Percentiles rank a stretch among this genome's conserved stretches.
phyloP scores from a whole-genome alignment of 345 rosid genomes.

The Corymbia maculata region DNA sequence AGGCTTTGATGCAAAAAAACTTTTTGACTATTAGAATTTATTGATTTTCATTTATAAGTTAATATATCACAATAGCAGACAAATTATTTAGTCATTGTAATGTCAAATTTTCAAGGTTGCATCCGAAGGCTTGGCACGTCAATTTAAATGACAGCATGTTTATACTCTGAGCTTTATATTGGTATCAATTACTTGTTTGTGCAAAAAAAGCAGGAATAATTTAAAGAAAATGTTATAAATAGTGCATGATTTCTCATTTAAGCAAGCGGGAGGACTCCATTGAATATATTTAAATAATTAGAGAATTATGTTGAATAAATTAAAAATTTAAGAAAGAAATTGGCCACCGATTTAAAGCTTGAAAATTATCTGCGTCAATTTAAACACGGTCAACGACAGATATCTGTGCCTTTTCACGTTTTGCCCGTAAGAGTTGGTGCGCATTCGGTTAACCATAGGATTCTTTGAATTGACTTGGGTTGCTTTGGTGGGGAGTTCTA shows the following conservation, averaged over 20 bases:
- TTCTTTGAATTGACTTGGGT: not conserved
- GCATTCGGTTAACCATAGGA: not conserved
- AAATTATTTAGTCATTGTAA: not conserved
- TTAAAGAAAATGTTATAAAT: too few species aligned
- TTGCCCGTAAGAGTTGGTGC: not conserved
- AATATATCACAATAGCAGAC: not conserved
- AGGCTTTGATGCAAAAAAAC: not conserved
- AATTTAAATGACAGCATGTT: not conserved
- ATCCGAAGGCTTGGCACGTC: not conserved
- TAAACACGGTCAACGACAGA: not conserved
- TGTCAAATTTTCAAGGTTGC: not conserved
- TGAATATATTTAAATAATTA: rapidly evolving
- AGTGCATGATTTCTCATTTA: not conserved
- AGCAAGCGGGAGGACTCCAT: not conserved
- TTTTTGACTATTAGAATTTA: not conserved
- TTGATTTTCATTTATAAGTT: not conserved
- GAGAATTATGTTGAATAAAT: not conserved
- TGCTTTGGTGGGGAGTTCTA: not conserved
- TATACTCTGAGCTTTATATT: too few species aligned
- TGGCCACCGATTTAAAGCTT: rapidly evolving
- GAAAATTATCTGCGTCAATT: not conserved
- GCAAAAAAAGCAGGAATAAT: too few species aligned
- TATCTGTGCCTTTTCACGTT: not conserved
- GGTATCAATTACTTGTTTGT: too few species aligned
- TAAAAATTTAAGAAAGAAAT: not conserved